Base-by-base conservation (phyloP, 768 basidiomycete species). In the Lactifluus piperatus region DNA sequence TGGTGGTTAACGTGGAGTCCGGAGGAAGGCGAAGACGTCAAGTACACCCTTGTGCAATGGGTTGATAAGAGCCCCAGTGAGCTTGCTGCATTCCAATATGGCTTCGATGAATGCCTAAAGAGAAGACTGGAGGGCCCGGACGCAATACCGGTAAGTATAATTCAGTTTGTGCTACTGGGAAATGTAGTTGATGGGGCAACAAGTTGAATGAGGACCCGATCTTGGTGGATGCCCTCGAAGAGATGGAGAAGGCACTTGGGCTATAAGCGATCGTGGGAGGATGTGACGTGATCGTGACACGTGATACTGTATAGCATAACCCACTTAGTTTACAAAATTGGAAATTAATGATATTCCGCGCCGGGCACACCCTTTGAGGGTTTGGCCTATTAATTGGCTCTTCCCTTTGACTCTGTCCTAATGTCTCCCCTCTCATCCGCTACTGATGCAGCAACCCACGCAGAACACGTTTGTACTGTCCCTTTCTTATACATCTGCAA, bases 1-100 rank as follows among this genome's bases (percentile, higher is more conserved):
- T 56, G 59, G 59, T 37, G 41, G 36, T 10, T 60, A 27, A 60
- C 54, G 27, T 56, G 59, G 59, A 56, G 27, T 14, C 27, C 59
- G 9, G 59, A 51, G 39, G 49, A 7, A 11, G 54, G 59, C 27
- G 59, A 60, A 7, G 43, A 39, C 10, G 54, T 56, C 43, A 51
- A 44, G 18, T 60, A 50, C 27, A 30, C 22, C 7, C 54, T 45
- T 26, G 49, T 50, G 20, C 43, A 8, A 18, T 60, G 48, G 48
- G 10, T 39, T 20, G 54, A 60, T 16, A 60, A 51, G 59, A 51
- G 43, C 36, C 1, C 20, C 16, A 20, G n/a, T 2, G 49, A 60
- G 11, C 49, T 56, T 9, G 54, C 16, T 10, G 29, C 11, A 1
- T 60, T 60, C 29, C 54, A 56, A 20, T 32, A 24, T 26, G 48